phyloP scores from a whole-genome alignment of 2,329 filamentous ascomycete species.

The Nectriaceae sp. region DNA sequence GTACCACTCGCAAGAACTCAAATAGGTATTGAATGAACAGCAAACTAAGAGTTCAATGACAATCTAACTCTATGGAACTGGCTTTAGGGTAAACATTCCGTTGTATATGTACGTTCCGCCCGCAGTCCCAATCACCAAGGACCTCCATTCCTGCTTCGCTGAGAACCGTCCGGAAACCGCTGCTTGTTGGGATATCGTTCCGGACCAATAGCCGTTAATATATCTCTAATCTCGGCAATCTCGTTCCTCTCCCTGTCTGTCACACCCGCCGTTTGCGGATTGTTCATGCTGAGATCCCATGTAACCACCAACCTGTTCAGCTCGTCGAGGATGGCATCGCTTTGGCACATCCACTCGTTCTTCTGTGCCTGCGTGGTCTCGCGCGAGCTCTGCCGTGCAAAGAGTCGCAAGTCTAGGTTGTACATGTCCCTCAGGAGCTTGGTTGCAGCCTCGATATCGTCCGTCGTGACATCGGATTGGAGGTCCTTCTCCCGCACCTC shows the following conservation, averaged over 20 bases:
- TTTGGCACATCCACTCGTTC: conserved; percentile 2
- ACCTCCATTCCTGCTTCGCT: no score
- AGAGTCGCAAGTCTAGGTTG: conserved; percentile 4
- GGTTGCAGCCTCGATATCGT: conserved; percentile 2
- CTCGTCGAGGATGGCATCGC: conserved; percentile 9
- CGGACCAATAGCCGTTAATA: background rate
- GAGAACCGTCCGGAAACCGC: background rate
- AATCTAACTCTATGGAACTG: no score
- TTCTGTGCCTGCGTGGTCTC: background rate
- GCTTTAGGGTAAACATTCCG: no score
- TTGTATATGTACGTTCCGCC: no score
- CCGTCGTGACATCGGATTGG: background rate
- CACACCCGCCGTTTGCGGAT: background rate
- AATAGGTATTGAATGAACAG: no score
- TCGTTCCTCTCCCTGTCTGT: conserved; percentile 1
- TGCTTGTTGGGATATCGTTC: conserved; percentile 5
- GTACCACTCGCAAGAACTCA: no score
- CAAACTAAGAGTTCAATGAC: no score
- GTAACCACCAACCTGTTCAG: conserved; percentile 1
- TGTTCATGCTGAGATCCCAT: conserved; percentile 1
- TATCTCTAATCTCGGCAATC: background rate
- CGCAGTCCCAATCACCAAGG: no score
- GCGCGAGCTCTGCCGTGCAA: conserved; percentile 1
- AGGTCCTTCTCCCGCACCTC: conserved; percentile 5
- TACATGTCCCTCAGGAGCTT: conserved; percentile 7